Evolutionary conservation across 495 filamentous ascomycete genomes (phyloP).

Genomic region (Pyrenula massariospora): DNA sequence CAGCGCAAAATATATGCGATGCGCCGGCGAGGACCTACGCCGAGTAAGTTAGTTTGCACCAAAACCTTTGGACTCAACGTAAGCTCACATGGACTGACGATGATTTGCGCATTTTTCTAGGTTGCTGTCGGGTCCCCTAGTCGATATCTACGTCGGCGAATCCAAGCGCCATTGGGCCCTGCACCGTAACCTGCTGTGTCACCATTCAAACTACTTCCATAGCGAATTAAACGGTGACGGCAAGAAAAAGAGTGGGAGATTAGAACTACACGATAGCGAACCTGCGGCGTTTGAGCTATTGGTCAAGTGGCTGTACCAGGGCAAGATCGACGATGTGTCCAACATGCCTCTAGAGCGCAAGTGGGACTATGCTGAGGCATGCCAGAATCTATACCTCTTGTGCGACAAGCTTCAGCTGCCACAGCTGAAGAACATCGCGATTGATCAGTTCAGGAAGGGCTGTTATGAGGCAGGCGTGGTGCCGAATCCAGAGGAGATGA

Average conservation of each 20-base stretch:
- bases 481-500: slow-evolving; percentile 35
- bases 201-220: slow-evolving; percentile 30
- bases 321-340: slow-evolving; percentile 30
- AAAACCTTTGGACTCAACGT: background rate
- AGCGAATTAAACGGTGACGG: slow-evolving; percentile 18
- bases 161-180: slow-evolving; percentile 27
- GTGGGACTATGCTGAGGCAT: slow-evolving; percentile 35
- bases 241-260: slow-evolving; percentile 12
- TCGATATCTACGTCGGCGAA: slow-evolving; percentile 33
- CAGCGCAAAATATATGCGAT: slow-evolving; percentile 19
- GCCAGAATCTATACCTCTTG: slow-evolving; percentile 34
- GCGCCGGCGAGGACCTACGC: slow-evolving; percentile 28
- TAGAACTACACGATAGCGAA: slow-evolving; percentile 29
- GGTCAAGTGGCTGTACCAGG: slow-evolving; percentile 41
- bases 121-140: slow-evolving; percentile 30
- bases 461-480: slow-evolving; percentile 28
- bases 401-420: slow-evolving; percentile 34
- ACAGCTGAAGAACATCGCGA: slow-evolving; percentile 32
- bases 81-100: background rate
- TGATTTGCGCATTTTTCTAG: slow-evolving; percentile 11
- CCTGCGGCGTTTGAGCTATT: slow-evolving; percentile 34
- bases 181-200: slow-evolving; percentile 32
- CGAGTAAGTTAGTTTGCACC: slow-evolving; percentile 20
- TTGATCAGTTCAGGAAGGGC: slow-evolving; percentile 34
- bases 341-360: slow-evolving; percentile 25